Percentiles rank a stretch among this genome's conserved stretches.
phyloP scores from a whole-genome alignment of 2,329 filamentous ascomycete species.

The Sporothrix euskadiensis region DNA sequence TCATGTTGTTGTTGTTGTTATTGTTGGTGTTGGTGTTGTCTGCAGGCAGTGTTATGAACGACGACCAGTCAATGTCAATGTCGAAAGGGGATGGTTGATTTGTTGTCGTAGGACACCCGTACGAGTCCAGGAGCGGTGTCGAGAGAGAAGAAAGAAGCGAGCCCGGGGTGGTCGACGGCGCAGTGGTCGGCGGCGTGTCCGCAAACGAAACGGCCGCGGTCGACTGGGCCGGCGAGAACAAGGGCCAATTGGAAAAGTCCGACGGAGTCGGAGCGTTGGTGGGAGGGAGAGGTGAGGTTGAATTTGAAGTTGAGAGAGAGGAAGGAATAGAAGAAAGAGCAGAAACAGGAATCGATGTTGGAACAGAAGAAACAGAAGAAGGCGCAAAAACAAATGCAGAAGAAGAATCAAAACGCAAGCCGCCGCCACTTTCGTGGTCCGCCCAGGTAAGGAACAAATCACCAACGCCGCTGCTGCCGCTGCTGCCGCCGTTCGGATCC shows the following conservation, averaged over 20 bases:
- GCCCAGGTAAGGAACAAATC: slow-evolving; percentile 21
- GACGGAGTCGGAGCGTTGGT: background rate
- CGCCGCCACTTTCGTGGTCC: slow-evolving; percentile 17
- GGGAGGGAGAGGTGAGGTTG: background rate
- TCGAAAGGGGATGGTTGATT: background rate
- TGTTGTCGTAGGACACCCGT: background rate
- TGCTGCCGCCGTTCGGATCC: background rate
- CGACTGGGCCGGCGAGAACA: slow-evolving; percentile 7
- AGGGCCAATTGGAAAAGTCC: slow-evolving; percentile 9
- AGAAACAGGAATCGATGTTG: background rate
- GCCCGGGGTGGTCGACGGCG: background rate
- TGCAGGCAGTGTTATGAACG: slow-evolving; percentile 16
- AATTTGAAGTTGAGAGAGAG: background rate
- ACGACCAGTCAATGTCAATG: slow-evolving; percentile 27
- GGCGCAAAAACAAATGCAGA: slow-evolving; percentile 23
- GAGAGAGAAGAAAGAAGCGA: slow-evolving; percentile 17
- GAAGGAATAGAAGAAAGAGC: background rate
- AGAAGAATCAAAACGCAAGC: slow-evolving; percentile 23
- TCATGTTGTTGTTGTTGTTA: background rate
- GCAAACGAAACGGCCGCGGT: background rate
- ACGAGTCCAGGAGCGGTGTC: slow-evolving; percentile 19
- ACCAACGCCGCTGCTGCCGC: slow-evolving; percentile 7
- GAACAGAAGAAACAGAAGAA: background rate
- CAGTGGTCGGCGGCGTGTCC: slow-evolving; percentile 10
- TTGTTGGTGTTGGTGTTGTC: background rate